Base-by-base conservation (phyloP, 129 eudicot species). In the Daucus carota region DNA sequence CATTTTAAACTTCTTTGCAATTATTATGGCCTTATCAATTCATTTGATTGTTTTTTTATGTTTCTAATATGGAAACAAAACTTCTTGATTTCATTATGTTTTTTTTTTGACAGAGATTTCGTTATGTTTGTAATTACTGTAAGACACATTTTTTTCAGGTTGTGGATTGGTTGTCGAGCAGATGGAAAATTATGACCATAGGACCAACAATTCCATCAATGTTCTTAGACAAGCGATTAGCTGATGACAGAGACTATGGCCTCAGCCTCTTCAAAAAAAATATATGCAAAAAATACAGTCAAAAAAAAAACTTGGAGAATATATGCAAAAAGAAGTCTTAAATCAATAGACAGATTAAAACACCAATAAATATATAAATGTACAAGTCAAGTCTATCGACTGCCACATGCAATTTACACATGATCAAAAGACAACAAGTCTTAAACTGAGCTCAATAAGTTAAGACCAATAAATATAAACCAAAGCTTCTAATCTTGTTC, bases 171-270 rank as follows among this genome's bases (percentile, higher is more conserved):
- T 80, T 85, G 92, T 78, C 52, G 48, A 83, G 72, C 17, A 74
- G 77, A 70, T 90, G 92, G 92, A 78, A 83, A 8, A 74, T 85
- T 24, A 87, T 50, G 87, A 89, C 88, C 43, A 68, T 90, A 28
- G 92, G 96, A 73, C 96, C 96, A 52, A 62, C 88, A 1, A 44
- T 82, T 48, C 87, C 88, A 26, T 90, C 88, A 71, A 77, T 73
- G 78, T 86, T 80, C 80, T 77, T 85, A 22, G 85, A 84, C 83
- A 82, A 77, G 38, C 78, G 81, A 72, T 45, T 81, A 22, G 47
- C 77, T 18, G 84, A 83, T 18, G 85, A 85, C 45, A 76, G 17
- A 41, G 87, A 85, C 44, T 81, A 87, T n/a, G 84, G 87, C 33
- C 65, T 87, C 60, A 74, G 65, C 75, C 87, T 87, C 33, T 72